Evolutionary conservation across 805 yeast species (phyloP).

Genomic region (Starmerella sirachaensis): DNA sequence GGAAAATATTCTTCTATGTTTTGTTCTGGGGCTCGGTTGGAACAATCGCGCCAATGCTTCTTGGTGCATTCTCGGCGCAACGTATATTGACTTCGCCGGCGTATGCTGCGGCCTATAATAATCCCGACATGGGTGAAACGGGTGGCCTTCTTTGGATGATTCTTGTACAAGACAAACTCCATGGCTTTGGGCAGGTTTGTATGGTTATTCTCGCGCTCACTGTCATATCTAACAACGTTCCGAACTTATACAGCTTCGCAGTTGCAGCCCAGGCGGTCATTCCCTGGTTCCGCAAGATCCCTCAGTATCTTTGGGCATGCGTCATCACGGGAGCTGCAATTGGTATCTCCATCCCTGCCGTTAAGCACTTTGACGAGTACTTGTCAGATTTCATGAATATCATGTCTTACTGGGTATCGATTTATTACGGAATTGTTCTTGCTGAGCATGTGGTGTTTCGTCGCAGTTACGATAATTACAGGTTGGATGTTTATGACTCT

Average conservation of each 20-base stretch:
- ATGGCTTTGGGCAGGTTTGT: conserved; percentile 82
- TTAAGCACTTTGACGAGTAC: conserved; percentile 56
- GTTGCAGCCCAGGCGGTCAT: conserved; percentile 76
- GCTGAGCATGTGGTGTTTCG: conserved; percentile 76
- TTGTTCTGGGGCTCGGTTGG: conserved; percentile 55
- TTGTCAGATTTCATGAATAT: conserved; percentile 83
- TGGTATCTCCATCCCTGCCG: conserved; percentile 83
- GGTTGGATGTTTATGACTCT: conserved; percentile 49
- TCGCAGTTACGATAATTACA: conserved; percentile 47
- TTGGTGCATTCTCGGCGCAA: conserved; percentile 78
- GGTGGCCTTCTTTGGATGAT: conserved; percentile 81
- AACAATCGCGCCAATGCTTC: conserved; percentile 53
- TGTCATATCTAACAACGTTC: conserved; percentile 82
- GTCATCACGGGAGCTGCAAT: conserved; percentile 62
- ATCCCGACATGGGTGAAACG: conserved; percentile 36
- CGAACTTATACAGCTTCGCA: conserved; percentile 86
- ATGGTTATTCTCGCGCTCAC: conserved; percentile 75
- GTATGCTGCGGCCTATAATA: conserved; percentile 41
- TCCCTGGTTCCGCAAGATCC: conserved; percentile 59
- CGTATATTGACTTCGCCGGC: conserved; percentile 38
- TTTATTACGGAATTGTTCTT: conserved; percentile 60
- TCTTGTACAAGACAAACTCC: conserved; percentile 65
- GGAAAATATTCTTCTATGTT: conserved; percentile 52
- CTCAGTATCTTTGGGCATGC: conserved; percentile 74
- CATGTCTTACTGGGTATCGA: conserved; percentile 82